phyloP scores from a whole-genome alignment of 306 rosid genomes.

The Vigna reflexopilosa region DNA sequence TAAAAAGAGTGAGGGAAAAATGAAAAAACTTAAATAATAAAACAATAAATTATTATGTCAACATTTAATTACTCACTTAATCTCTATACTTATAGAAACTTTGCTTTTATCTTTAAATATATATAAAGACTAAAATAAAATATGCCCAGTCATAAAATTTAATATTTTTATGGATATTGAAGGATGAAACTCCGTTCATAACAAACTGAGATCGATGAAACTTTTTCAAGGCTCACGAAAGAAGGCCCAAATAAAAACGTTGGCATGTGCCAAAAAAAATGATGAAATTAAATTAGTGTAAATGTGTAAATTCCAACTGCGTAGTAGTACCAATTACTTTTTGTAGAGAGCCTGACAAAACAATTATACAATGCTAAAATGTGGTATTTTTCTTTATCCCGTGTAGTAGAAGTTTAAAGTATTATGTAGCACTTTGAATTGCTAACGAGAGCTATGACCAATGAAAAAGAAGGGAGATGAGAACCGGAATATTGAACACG shows the following conservation, averaged over 20 bases:
- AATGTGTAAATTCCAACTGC: constrained; percentile 13
- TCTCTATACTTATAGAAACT: too few species aligned
- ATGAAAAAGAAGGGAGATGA: background rate
- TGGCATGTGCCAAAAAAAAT: background rate
- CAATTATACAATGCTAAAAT: constrained; percentile 23
- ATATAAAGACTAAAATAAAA: too few species aligned
- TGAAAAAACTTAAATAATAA: too few species aligned
- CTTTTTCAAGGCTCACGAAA: too few species aligned
- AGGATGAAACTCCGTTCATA: too few species aligned
- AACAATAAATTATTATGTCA: too few species aligned
- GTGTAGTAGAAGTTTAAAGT: background rate
- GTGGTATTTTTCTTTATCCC: background rate
- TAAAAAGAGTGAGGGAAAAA: too few species aligned
- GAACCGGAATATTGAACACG: background rate
- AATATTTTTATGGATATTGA: too few species aligned
- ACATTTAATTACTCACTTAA: too few species aligned
- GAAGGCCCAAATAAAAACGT: too few species aligned
- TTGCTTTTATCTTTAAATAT: too few species aligned
- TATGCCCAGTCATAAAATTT: too few species aligned
- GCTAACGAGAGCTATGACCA: constrained; percentile 13
- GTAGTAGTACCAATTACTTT: background rate
- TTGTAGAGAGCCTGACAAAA: background rate
- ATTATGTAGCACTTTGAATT: background rate
- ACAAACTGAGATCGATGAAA: background rate
- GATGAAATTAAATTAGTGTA: constrained; percentile 3